phyloP scores from a whole-genome alignment of 805 yeast species.

The Metschnikowia koreensis region DNA sequence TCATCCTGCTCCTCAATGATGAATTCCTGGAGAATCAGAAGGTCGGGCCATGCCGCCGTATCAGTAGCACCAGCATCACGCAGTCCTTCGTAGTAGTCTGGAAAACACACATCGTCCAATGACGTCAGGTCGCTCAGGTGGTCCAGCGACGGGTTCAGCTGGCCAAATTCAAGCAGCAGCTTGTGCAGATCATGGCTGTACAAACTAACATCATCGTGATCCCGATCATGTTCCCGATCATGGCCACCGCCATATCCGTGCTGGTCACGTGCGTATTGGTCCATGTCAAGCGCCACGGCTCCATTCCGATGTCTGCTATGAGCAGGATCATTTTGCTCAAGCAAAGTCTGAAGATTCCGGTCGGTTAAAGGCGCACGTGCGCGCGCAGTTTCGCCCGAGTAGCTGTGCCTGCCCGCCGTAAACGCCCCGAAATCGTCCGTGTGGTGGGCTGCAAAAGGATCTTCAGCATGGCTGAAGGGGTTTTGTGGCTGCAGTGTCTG shows the following conservation, averaged over 20 bases:
- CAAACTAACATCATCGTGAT: slow-evolving; percentile 7
- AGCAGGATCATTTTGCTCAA: slow-evolving; percentile 15
- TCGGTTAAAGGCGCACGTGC: slow-evolving; percentile 35
- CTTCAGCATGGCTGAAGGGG: not conserved
- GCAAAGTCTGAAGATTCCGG: slow-evolving; percentile 33
- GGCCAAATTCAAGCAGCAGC: slow-evolving; percentile 39
- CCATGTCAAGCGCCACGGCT: slow-evolving; percentile 41
- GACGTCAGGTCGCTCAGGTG: slow-evolving; percentile 67
- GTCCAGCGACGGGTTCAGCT: slow-evolving; percentile 64
- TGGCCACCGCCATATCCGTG: slow-evolving; percentile 14
- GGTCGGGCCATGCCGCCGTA: slow-evolving; percentile 74
- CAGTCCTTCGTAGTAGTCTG: slow-evolving; percentile 52
- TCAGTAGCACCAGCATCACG: slow-evolving; percentile 23
- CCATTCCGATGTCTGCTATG: slow-evolving; percentile 16
- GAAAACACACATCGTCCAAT: slow-evolving; percentile 89
- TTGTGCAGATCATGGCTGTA: slow-evolving; percentile 10
- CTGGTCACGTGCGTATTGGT: slow-evolving; percentile 35
- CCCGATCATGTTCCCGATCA: slow-evolving; percentile 8
- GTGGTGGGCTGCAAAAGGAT: not conserved
- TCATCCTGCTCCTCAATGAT: slow-evolving; percentile 61
- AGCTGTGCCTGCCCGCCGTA: not conserved
- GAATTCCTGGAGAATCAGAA: slow-evolving; percentile 70
- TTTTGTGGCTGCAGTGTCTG: not conserved
- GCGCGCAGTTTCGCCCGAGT: not conserved
- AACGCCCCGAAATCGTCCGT: not conserved